Evolutionary conservation across 306 rosid genomes (phyloP), one percentile per base, ranked within the genome.

Genomic region (Rosa rugosa): DNA sequence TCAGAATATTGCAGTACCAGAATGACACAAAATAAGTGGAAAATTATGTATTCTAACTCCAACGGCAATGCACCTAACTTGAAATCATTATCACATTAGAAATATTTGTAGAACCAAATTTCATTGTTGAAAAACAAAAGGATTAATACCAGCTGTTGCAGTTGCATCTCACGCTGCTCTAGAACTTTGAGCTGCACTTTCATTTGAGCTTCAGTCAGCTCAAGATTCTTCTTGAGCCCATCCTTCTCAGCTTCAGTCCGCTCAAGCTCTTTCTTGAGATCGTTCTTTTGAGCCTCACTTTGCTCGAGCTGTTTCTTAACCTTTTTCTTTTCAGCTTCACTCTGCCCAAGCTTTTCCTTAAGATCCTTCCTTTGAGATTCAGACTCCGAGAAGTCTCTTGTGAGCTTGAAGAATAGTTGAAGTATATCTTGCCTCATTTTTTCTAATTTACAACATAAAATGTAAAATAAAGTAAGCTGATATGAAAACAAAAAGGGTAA

Each of bases 61-160:
- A 69, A 23, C 4, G 6, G 72, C 50, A 64, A 42, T 72, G 17
- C 62, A 25, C 11, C 25, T n/a, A 51, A n/a, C 4, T 56, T n/a
- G 3, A 56, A 20, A n/a, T n/a, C 63, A 56, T n/a, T 49, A 79
- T 38, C 23, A 42, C 25, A n/a, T 45, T 2, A 62, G 71, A 51
- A 17, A 51, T 13, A 42, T 42, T 72, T 90, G 14, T 46, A 46
- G 51, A 46, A 46, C 51, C 51, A 11, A 46, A 11, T 11, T 8
- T 11, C 51, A 46, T 46, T 46, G 14, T 46, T 10, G 13, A 11
- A 46, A 46, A 46, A 10, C 16, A 46, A 2, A 46, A 4, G 7
- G 5, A 51, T 6, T 50, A 50, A 51, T 51, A 93, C 97, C 81
- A 88, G 84, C 36, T 80, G 79, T 65, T 45, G 84, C 65, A 93